These are phyloP conservation scores for Monosporozyma unispora DNA, from an alignment of 805 yeast species.

Conservation along the genomic window DNA sequence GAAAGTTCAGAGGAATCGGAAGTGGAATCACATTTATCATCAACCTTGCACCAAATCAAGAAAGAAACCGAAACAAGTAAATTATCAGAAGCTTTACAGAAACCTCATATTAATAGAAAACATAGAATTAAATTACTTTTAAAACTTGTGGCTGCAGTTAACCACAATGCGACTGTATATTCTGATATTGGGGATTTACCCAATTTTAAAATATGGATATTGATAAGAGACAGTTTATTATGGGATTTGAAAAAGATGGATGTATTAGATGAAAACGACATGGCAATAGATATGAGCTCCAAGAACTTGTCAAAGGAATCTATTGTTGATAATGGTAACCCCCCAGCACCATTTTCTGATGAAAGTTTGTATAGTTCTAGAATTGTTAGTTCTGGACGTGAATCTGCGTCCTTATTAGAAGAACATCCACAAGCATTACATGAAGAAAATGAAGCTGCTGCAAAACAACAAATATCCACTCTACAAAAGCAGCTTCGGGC, in stretches of 20 bases:
- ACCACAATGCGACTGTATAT: slow-evolving; percentile 28
- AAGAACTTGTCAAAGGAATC: neutral
- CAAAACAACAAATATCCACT: slow-evolving; percentile 1
- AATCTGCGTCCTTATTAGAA: slow-evolving; percentile 21
- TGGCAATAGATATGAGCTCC: neutral
- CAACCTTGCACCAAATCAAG: neutral
- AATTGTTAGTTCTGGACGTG: neutral
- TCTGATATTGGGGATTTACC: slow-evolving; percentile 24
- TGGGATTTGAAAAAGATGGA: slow-evolving; percentile 25
- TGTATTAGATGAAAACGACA: neutral
- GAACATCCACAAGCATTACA: slow-evolving; percentile 16
- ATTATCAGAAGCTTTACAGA: slow-evolving; percentile 7
- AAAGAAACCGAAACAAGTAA: slow-evolving; percentile 3
- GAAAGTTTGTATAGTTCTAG: slow-evolving; percentile 3
- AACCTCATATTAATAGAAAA: slow-evolving; percentile 6
- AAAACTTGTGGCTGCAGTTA: slow-evolving; percentile 23
- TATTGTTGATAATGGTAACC: neutral
- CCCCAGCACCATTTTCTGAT: neutral
- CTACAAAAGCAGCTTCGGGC: slow-evolving; percentile 4
- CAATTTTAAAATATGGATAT: slow-evolving; percentile 27
- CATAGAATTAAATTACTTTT: slow-evolving; percentile 17
- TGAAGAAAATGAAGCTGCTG: neutral
- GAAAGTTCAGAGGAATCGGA: neutral
- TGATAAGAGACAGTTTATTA: slow-evolving; percentile 26
- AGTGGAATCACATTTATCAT: neutral